Evolutionary conservation across 352 stramenopile species (phyloP).

Genomic region (Pythium chondricola): DNA sequence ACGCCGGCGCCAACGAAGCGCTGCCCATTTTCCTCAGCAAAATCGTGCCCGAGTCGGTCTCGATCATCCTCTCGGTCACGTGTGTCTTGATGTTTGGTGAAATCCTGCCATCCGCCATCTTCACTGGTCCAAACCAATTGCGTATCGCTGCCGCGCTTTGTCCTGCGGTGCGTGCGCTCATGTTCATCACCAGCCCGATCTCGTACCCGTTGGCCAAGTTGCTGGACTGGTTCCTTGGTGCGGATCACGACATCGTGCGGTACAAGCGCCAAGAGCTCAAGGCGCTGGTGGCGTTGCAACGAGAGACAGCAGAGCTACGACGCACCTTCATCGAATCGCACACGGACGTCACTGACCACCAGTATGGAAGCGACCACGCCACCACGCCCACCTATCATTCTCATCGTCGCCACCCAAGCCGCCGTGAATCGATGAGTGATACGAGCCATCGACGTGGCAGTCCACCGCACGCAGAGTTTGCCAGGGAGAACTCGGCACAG

Average conservation of each 20-base stretch:
- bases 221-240: slow-evolving; percentile 84
- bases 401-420: not conserved
- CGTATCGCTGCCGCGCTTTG: slow-evolving; percentile 75
- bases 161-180: slow-evolving; percentile 79
- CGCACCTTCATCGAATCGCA: slow-evolving; percentile 7
- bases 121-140: slow-evolving; percentile 93
- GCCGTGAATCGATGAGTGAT: not conserved
- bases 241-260: slow-evolving; percentile 62
- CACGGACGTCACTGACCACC: too few relatives aligned
- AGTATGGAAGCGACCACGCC: not conserved
- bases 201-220: slow-evolving; percentile 88
- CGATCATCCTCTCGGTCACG: slow-evolving; percentile 94
- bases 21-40: slow-evolving; percentile 92
- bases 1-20: slow-evolving; percentile 91
- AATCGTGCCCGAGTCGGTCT: slow-evolving; percentile 77
- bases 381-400: not conserved
- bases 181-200: slow-evolving; percentile 85
- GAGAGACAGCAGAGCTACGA: slow-evolving; percentile 25
- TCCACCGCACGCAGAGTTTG: not conserved
- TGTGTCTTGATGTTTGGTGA: slow-evolving; percentile 95
- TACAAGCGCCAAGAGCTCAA: slow-evolving; percentile 90
- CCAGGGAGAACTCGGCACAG: slow-evolving; percentile 29
- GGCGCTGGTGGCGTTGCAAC: slow-evolving; percentile 79
- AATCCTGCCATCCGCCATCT: slow-evolving; percentile 93
- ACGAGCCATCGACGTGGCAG: slow-evolving; percentile 15